Conservation (phyloP, 148 eudicot species). For the Spergularia bocconei region DNA sequence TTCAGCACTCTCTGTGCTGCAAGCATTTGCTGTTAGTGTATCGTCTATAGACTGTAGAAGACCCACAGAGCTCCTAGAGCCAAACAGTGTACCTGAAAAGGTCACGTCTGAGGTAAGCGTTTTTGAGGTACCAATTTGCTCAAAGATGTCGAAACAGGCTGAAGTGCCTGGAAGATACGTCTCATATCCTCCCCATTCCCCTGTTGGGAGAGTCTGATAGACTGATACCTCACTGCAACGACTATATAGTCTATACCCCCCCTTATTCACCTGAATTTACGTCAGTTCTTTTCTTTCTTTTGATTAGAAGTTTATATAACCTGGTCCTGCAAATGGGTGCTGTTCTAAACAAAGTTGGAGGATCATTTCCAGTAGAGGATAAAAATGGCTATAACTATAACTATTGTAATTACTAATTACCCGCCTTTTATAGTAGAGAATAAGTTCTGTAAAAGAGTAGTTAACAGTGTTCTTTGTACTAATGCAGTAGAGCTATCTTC, state of each 20-base stretch:
- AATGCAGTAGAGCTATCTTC: slow-evolving; percentile 18
- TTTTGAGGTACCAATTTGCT: slow-evolving; percentile 16
- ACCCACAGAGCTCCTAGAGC: slow-evolving; percentile 41
- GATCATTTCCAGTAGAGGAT: slow-evolving; percentile 14
- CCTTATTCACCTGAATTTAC: not conserved
- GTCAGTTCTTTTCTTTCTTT: not conserved
- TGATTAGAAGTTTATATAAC: not conserved
- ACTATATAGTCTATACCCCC: not conserved
- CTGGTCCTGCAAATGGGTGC: slow-evolving; percentile 5
- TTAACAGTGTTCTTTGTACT: slow-evolving; percentile 10
- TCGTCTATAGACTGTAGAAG: slow-evolving; percentile 52
- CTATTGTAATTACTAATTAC: slow-evolving; percentile 18
- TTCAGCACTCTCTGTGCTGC: slow-evolving; percentile 61
- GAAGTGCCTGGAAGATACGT: slow-evolving; percentile 45
- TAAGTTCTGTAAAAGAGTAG: slow-evolving; percentile 24
- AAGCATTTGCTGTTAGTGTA: slow-evolving; percentile 72
- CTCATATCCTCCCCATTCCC: slow-evolving; percentile 63
- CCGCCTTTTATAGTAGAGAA: not conserved
- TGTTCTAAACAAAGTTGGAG: not conserved
- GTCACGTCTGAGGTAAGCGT: slow-evolving; percentile 26
- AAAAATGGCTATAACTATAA: slow-evolving; percentile 11
- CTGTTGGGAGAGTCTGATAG: slow-evolving; percentile 62
- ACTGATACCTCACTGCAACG: slow-evolving; percentile 19
- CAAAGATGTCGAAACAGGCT: slow-evolving; percentile 28
- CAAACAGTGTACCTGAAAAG: slow-evolving; percentile 29